Evolutionary conservation across 1,139 yeast species (phyloP), one percentile per base, ranked within the genome.

Genomic region (Candida labiduridarum): DNA sequence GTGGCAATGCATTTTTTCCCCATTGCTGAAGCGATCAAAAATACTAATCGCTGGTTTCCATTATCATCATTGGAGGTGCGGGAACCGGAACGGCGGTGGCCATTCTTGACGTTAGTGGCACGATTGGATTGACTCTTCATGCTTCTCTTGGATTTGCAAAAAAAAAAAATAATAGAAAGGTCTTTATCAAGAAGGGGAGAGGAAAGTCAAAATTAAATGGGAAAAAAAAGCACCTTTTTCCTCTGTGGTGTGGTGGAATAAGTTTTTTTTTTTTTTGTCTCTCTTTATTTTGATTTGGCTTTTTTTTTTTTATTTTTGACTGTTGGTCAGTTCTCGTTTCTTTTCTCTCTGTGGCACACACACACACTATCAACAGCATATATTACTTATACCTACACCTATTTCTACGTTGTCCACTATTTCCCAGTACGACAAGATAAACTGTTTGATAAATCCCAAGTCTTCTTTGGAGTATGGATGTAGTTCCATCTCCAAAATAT

Each of bases 381-480:
- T 52, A 46, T 67, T 68, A 52, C 61, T 59, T 44, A 75, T 41
- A 25, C 71, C 76, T 41, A 67, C 58, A 2, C 77, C 77, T 12
- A 72, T 59, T 10, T 65, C 70, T 8, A 72, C 76, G 18, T 58
- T 59, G 10, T 61, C 67, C 11, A 72, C 74, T 36, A 56, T 52
- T 1, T 60, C 55, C 83, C 85, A 85, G 80, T 87, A 85, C n/a
- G 71, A 59, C 42, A 72, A 62, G 2, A 83, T 78, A 55, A 88
- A 74, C 33, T 78, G 76, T 47, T 72, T 65, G 15, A 86, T 71
- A 63, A 88, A 87, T 31, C 73, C 74, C 39, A 79, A 64, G 63
- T 88, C 95, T 30, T 76, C 75, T 9, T 65, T 56, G 16, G 85
- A 78, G 59, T 85, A 82, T 1, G 94, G 91, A 63, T 88, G 94